phyloP scores from a whole-genome alignment of 306 rosid species.

The Mucuna pruriens region DNA sequence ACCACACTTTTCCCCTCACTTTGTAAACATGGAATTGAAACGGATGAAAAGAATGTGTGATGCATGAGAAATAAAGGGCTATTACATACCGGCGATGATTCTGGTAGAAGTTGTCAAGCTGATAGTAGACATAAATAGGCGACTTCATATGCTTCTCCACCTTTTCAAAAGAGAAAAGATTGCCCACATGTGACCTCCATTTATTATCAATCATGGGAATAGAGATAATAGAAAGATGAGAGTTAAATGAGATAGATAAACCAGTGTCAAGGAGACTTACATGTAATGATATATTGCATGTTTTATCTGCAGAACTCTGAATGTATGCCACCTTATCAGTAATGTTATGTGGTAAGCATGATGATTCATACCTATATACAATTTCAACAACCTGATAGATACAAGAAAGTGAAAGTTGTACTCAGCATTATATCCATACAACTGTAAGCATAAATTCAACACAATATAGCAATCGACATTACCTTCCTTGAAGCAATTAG shows the following conservation, averaged over 20 bases:
- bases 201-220: neutral
- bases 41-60: neutral
- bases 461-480: slow-evolving; percentile 35
- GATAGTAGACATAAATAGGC: slow-evolving; percentile 83
- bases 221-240: neutral
- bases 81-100: slow-evolving; percentile 82
- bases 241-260: neutral
- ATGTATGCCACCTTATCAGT: slow-evolving; percentile 61
- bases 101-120: slow-evolving; percentile 95
- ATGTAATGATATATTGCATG: slow-evolving; percentile 46
- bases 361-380: slow-evolving; percentile 69
- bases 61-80: slow-evolving; percentile 5
- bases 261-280: slow-evolving; percentile 41
- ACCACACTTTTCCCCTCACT: neutral
- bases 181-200: neutral
- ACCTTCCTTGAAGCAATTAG: slow-evolving; percentile 84
- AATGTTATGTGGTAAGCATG: slow-evolving; percentile 41
- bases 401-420: slow-evolving; percentile 38
- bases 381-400: slow-evolving; percentile 77
- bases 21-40: neutral
- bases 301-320: slow-evolving; percentile 48
- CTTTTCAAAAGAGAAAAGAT: slow-evolving; percentile 45
- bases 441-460: slow-evolving; percentile 23
- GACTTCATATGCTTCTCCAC: slow-evolving; percentile 72
- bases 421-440: slow-evolving; percentile 37